Evolutionary conservation across 176 grass and related monocot genomes (phyloP), one percentile per base, ranked within the genome.

Genomic region (Oryza rufipogon): DNA sequence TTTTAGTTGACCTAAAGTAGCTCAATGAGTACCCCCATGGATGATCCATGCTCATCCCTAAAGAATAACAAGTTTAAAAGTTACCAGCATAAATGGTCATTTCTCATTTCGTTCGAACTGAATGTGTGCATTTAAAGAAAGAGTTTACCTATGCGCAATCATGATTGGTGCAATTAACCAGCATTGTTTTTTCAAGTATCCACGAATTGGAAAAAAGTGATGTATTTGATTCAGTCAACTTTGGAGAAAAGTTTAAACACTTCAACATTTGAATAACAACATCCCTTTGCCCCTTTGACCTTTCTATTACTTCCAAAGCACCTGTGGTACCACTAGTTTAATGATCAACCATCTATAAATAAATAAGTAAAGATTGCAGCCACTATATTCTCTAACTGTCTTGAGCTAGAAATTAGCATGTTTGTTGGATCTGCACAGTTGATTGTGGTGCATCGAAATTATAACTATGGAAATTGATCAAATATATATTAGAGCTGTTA

Each of bases 71-170:
- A 39, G 41, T 39, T 74, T 83, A 66, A 75, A 22, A 32, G 13
- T 16, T 56, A 14, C 63, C 33, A 68, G 45, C 41, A 54, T 54
- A 46, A 76, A 5, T 12, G 6, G 26, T 0, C 64, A 26, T 36
- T 52, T 23, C 28, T 38, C 14, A 76, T 75, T 75, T 33, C 9
- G 49, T 47, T 66, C 70, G 36, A 84, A 66, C 44, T 39, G n/a
- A 38, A 84, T 32, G 30, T 32, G 30, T 32, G 4, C 25, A n/a
- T 67, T 49, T 14, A 26, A 2, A 33, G 16, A 13, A 68, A 38
- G 65, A 80, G 28, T 17, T 54, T 54, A 16, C 19, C 19, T 36
- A 34, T 65, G 19, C 2, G 19, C 45, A n/a, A 26, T 38, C 30
- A 36, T 68, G 26, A 34, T 69, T 48, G 5, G 15, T 67, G 22